Conservation (phyloP, 805 yeast species). For the Suhomyces prunicola region DNA sequence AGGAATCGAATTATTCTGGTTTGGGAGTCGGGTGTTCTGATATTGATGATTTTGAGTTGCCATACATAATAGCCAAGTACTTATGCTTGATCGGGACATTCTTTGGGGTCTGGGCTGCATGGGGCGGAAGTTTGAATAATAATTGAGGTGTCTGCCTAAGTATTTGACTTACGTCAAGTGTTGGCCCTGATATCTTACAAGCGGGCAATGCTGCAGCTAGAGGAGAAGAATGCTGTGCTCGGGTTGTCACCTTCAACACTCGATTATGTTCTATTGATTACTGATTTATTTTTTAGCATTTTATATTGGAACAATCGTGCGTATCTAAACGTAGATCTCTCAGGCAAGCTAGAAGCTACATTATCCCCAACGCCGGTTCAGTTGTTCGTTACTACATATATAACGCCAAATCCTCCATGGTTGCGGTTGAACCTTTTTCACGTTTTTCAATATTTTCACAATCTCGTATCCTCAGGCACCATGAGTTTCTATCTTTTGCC, state of each 20-base stretch:
- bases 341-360: not conserved
- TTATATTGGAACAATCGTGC: not conserved
- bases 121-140: not conserved
- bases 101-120: not conserved
- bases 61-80: not conserved
- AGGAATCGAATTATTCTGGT: not conserved
- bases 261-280: not conserved
- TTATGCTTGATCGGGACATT: not conserved
- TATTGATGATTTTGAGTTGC: not conserved
- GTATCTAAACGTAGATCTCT: not conserved
- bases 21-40: not conserved
- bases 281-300: not conserved
- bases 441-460: not conserved
- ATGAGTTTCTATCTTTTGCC: constrained; percentile 17
- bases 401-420: not conserved
- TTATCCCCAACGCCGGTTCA: not conserved
- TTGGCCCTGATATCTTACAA: not conserved
- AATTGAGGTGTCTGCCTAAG: not conserved
- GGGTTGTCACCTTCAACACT: not conserved
- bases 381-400: not conserved
- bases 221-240: not conserved
- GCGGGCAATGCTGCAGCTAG: not conserved
- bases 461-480: not conserved
- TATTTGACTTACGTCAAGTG: not conserved
- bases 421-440: not conserved